Percentiles rank a stretch among this genome's conserved stretches.
phyloP scores from a whole-genome alignment of 2,329 filamentous ascomycete species.

The Phyllosticta paracitricarpa region DNA sequence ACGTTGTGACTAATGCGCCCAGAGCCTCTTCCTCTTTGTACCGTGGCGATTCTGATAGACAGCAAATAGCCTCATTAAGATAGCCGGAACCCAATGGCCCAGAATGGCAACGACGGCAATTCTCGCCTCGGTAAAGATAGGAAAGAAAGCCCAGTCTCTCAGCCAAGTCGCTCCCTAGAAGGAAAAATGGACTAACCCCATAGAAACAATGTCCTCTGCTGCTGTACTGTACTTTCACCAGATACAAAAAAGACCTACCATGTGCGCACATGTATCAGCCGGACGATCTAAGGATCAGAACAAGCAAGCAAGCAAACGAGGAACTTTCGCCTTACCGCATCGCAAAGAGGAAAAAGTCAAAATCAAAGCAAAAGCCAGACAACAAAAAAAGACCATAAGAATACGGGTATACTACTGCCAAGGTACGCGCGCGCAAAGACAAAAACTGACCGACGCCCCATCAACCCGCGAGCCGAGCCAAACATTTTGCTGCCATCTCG shows the following conservation, averaged over 20 bases:
- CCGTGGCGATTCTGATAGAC: not conserved
- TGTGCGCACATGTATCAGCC: not conserved
- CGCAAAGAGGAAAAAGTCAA: not conserved
- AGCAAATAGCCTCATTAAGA: not conserved
- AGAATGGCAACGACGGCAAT: not conserved
- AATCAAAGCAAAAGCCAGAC: not conserved
- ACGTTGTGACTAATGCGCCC: not conserved
- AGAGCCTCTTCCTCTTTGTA: not conserved
- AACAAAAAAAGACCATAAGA: not conserved
- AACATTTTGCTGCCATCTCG: not conserved
- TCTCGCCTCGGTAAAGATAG: not conserved
- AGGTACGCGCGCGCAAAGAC: not conserved
- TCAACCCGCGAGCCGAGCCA: not conserved
- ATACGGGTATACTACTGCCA: not conserved
- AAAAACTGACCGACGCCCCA: not conserved
- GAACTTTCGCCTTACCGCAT: not conserved
- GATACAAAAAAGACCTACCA: not conserved
- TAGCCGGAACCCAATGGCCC: not conserved
- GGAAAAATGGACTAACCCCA: not conserved
- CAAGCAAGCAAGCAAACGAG: not conserved
- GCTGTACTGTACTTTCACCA: not conserved
- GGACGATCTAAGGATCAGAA: not conserved
- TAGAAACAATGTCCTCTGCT: not conserved
- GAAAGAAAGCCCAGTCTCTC: not conserved
- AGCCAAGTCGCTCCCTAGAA: not conserved